These are phyloP conservation scores for Colletotrichum tropicicola DNA, from an alignment of 2,329 filamentous ascomycete genomes.

Conservation along the genomic window DNA sequence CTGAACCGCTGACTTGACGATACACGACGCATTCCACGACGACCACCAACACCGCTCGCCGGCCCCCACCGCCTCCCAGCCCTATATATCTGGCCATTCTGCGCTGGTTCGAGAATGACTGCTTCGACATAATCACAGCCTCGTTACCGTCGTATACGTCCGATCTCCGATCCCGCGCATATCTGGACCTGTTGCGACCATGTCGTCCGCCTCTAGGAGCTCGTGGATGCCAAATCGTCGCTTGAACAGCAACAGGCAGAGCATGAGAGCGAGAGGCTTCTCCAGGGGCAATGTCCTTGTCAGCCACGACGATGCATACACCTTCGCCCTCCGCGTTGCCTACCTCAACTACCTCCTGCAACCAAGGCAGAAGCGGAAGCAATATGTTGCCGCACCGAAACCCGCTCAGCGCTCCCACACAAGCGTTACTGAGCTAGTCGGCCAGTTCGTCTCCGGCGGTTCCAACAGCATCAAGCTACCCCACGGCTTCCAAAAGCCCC, in stretches of 20 bases:
- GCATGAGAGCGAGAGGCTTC: conserved; percentile 49
- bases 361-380: conserved; percentile 87
- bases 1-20: background rate
- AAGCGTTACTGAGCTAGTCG: conserved; percentile 85
- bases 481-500: conserved; percentile 59
- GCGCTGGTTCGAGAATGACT: conserved; percentile 30
- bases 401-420: conserved; percentile 71
- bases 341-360: conserved; percentile 94
- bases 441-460: conserved; percentile 75
- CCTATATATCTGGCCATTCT: conserved; percentile 14
- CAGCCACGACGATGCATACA: conserved; percentile 84
- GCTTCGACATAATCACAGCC: conserved; percentile 16
- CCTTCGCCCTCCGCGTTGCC: conserved; percentile 87
- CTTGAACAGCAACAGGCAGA: conserved; percentile 53
- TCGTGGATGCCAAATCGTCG: conserved; percentile 57
- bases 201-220: conserved; percentile 62
- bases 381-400: conserved; percentile 78
- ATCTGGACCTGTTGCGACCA: conserved; percentile 37
- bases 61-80: background rate
- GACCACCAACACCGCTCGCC: background rate
- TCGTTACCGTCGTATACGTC: conserved; percentile 12
- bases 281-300: conserved; percentile 56
- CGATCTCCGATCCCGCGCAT: conserved; percentile 17
- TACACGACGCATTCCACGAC: background rate
- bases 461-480: conserved; percentile 64